phyloP scores from a whole-genome alignment of 2,329 filamentous ascomycete species.

The Fusarium sp. region DNA sequence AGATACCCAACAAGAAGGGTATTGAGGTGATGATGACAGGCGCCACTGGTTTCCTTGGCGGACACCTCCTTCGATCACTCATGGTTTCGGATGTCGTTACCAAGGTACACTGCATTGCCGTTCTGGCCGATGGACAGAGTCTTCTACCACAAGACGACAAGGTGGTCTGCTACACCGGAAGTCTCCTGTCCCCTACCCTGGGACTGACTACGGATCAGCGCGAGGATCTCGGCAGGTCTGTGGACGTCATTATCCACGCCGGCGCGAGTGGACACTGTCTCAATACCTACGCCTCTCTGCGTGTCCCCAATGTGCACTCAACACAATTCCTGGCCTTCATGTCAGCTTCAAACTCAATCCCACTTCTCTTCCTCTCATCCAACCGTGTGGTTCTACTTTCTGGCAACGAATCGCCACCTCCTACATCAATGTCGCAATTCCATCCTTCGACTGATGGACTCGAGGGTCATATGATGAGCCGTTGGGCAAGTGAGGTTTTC shows the following conservation, averaged over 20 bases:
- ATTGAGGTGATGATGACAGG: slow-evolving; percentile 6
- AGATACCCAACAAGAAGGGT: background rate
- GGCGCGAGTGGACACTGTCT: slow-evolving; percentile 1
- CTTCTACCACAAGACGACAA: background rate
- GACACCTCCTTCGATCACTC: background rate
- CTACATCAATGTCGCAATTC: background rate
- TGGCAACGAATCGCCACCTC: background rate
- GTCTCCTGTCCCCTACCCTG: background rate
- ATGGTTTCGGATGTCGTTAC: background rate
- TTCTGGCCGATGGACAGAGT: background rate
- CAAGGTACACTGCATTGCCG: background rate
- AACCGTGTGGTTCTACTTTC: slow-evolving; percentile 4
- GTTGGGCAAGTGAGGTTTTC: slow-evolving; percentile 1
- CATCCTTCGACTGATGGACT: background rate
- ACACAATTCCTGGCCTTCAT: background rate
- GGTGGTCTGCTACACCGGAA: background rate
- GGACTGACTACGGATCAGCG: background rate
- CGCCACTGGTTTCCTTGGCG: background rate
- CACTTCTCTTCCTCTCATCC: background rate
- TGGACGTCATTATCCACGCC: slow-evolving; percentile 1
- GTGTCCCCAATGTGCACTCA: background rate
- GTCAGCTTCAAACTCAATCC: background rate
- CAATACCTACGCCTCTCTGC: slow-evolving; percentile 1
- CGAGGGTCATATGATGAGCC: slow-evolving; percentile 4
- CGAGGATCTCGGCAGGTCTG: background rate